Percentiles rank a stretch among this genome's conserved stretches.
Evolutionary conservation across 495 filamentous ascomycete species (phyloP).

Genomic region (Aspergillus indologenus): DNA sequence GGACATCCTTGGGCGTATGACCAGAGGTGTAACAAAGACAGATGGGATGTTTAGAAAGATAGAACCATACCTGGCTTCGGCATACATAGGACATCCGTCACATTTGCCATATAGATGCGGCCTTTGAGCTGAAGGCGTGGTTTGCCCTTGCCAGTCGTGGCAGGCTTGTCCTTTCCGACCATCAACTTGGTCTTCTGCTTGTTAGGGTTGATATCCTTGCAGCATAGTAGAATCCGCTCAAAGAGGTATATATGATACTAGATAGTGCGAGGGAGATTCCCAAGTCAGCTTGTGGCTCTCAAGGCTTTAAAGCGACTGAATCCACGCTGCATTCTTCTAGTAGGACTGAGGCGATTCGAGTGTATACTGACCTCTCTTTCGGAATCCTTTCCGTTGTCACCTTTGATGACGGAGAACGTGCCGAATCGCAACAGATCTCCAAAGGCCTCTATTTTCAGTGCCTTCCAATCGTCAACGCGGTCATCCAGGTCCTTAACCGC

Average conservation of each 20-base stretch:
- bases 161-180: conserved; percentile 61
- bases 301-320: not conserved
- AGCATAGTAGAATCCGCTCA: conserved; percentile 91
- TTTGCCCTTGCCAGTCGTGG: conserved; percentile 68
- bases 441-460: conserved; percentile 83
- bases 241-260: conserved; percentile 98
- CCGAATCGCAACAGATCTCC: conserved; percentile 85
- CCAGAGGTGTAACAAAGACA: no score
- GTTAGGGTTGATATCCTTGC: conserved; percentile 87
- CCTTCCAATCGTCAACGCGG: conserved; percentile 98
- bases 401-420: conserved; percentile 91
- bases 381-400: conserved; percentile 68
- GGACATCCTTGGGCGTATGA: no score
- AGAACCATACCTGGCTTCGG: conserved; percentile 74
- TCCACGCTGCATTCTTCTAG: no score
- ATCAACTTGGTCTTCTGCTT: conserved; percentile 76
- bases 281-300: conserved; percentile 28
- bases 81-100: conserved; percentile 84
- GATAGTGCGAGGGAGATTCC: conserved; percentile 5
- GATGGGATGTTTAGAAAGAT: no score
- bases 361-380: conserved; percentile 73
- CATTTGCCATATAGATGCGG: conserved; percentile 98
- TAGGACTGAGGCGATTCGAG: no score
- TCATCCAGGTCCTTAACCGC: conserved; percentile 75
- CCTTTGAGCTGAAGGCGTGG: conserved; percentile 90